Evolutionary conservation across 208 protist species (phyloP).

Genomic region (Zelonia costaricensis): DNA sequence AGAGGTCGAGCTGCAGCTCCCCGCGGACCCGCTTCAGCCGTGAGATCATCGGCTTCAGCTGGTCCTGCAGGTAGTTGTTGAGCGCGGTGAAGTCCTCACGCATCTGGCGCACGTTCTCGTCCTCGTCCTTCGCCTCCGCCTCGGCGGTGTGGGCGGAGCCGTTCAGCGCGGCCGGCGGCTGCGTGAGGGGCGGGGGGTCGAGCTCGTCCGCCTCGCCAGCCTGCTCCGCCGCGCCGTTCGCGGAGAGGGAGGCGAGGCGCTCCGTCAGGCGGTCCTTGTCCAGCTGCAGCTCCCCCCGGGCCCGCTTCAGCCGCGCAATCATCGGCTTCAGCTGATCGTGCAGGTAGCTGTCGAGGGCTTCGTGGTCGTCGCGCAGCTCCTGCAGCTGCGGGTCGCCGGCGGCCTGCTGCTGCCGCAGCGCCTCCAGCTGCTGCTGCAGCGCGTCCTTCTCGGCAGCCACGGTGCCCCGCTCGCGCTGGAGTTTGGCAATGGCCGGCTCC

Average conservation of each 20-base stretch:
- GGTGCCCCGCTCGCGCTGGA: neutral
- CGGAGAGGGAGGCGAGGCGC: neutral
- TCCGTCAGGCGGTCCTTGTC: neutral
- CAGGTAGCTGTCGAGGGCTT: conserved; percentile 15
- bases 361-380: conserved; percentile 31
- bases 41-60: conserved; percentile 33
- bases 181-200: too few species aligned
- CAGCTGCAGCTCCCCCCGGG: conserved; percentile 7
- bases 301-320: conserved; percentile 6
- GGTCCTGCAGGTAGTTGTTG: conserved; percentile 29
- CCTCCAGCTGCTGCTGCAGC: conserved; percentile 9
- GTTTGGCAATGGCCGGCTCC: too few species aligned
- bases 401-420: conserved; percentile 8
- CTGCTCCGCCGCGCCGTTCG: neutral
- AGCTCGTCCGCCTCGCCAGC: too few species aligned
- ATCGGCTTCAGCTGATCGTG: conserved; percentile 18
- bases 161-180: neutral
- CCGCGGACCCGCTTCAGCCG: conserved; percentile 11
- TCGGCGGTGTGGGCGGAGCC: neutral
- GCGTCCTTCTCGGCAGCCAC: neutral
- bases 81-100: conserved; percentile 30
- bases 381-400: conserved; percentile 3
- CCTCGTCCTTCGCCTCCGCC: neutral
- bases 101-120: neutral
- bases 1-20: conserved; percentile 38